Conservation (phyloP, 805 yeast genomes). For the Metschnikowia cubensis region DNA sequence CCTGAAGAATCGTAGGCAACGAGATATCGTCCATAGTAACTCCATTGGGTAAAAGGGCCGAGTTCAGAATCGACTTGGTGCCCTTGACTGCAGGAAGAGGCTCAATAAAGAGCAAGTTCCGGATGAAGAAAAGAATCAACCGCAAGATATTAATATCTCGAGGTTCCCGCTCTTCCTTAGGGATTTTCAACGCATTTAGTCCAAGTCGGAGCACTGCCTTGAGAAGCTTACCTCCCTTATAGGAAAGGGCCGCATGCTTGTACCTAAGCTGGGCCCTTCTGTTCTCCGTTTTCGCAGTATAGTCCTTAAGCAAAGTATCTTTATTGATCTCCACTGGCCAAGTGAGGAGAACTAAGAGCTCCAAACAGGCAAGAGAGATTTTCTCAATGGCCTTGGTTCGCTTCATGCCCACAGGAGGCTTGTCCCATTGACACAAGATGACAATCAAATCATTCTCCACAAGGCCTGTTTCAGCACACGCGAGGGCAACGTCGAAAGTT, state of each 20-base stretch:
- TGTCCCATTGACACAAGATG: conserved; percentile 73
- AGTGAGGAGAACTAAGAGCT: conserved; percentile 76
- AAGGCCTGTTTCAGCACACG: conserved; percentile 76
- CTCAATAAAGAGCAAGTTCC: conserved; percentile 76
- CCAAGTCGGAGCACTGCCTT: conserved; percentile 68
- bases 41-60: conserved; percentile 51
- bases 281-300: conserved; percentile 57
- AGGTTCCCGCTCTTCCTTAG: conserved; percentile 53
- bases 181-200: conserved; percentile 52
- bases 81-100: conserved; percentile 57
- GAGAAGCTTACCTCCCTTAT: conserved; percentile 57
- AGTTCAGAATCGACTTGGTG: conserved; percentile 32
- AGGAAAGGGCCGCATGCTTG: conserved; percentile 61
- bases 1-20: conserved; percentile 49
- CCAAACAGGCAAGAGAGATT: conserved; percentile 68
- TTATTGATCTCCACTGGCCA: conserved; percentile 76
- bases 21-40: conserved; percentile 66
- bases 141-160: conserved; percentile 71
- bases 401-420: conserved; percentile 23
- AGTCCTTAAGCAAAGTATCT: conserved; percentile 41
- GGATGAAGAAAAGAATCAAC: conserved; percentile 65
- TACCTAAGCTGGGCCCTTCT: conserved; percentile 52
- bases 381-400: conserved; percentile 42
- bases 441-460: conserved; percentile 69
- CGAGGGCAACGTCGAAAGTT: conserved; percentile 79